Base-by-base conservation (phyloP, 495 filamentous ascomycete genomes). In the Neurospora sp. region DNA sequence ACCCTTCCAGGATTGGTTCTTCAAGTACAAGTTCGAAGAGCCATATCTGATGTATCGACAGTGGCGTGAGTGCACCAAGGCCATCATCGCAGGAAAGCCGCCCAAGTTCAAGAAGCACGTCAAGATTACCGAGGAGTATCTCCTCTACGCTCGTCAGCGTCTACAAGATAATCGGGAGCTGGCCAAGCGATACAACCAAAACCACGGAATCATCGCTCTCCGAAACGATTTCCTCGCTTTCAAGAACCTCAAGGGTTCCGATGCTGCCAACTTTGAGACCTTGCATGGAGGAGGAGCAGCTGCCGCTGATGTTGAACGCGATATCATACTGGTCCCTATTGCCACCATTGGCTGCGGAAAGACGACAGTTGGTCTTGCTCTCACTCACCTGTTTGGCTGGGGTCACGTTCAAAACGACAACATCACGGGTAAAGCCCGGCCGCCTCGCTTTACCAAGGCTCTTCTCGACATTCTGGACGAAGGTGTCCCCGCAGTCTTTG, bases 1-100 rank as follows among this genome's bases (percentile, higher is more conserved):
- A 0, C 75, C 80, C 6, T 96, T 89, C 83, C 84, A 87, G 20
- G 93, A 98, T 80, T 99, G 95, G 95, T 98, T 99, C 84, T 99
- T 98, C 90, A 99, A 99, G 81, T 99, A 93, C 87, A 99, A 99
- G 84, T 99, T 98, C 71, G 96, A 99, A 80, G 96, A 99, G 84
- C 96, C 96, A 0, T 99, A 99, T 80, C 83, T 99, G 76, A 93
- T 99, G 93, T 99, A 97, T 79, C 90, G 96, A 41, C 96, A 98
- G 82, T 99, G 96, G 96, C 92, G 96, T 44, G 96, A 98, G 84
- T 95, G 91, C 80, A 99, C 96, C 37, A 99, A 98, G 81, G 87
- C 93, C 12, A 84, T 98, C 70, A 97, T 98, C 71, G 72, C 85
- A 4, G 93, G 93, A 12, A 91, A 87, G 77, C 81, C 88, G 31